phyloP scores from a whole-genome alignment of 129 eudicot genomes.

The Solidago caesia region DNA sequence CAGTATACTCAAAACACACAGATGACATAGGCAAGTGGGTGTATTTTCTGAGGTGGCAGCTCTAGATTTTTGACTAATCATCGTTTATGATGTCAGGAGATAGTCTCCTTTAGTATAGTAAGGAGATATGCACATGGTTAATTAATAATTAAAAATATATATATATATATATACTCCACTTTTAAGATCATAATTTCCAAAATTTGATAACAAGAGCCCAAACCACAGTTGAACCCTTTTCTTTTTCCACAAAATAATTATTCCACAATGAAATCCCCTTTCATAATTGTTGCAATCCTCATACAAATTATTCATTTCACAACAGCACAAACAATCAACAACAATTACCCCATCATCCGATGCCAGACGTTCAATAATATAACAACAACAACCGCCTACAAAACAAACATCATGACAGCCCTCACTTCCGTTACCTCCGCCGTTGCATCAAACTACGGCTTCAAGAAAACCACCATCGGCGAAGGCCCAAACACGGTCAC shows the following conservation, averaged over 20 bases:
- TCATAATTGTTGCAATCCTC: conserved; percentile 10
- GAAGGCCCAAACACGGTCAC: conserved; percentile 20
- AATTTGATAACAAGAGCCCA: too few species aligned
- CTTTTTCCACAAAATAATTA: not conserved
- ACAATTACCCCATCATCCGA: conserved; percentile 12
- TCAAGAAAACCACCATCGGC: conserved; percentile 28
- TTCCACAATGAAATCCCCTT: conserved; percentile 1
- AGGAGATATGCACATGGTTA: too few species aligned
- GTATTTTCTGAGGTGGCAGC: too few species aligned
- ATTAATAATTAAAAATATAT: too few species aligned
- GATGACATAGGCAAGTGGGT: too few species aligned
- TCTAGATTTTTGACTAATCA: too few species aligned
- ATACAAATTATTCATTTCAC: not conserved
- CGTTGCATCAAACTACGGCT: conserved; percentile 13
- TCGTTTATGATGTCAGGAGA: too few species aligned
- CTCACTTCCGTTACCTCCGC: conserved; percentile 24
- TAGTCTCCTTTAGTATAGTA: too few species aligned
- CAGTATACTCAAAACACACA: too few species aligned
- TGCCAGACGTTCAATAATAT: conserved; percentile 20
- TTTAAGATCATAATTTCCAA: too few species aligned
- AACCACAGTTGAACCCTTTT: not conserved
- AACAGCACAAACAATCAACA: not conserved
- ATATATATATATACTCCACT: too few species aligned
- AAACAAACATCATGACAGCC: conserved; percentile 24
- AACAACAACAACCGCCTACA: conserved; percentile 26